Base-by-base conservation (phyloP, 306 rosid species). In the Lathyrus sativus region DNA sequence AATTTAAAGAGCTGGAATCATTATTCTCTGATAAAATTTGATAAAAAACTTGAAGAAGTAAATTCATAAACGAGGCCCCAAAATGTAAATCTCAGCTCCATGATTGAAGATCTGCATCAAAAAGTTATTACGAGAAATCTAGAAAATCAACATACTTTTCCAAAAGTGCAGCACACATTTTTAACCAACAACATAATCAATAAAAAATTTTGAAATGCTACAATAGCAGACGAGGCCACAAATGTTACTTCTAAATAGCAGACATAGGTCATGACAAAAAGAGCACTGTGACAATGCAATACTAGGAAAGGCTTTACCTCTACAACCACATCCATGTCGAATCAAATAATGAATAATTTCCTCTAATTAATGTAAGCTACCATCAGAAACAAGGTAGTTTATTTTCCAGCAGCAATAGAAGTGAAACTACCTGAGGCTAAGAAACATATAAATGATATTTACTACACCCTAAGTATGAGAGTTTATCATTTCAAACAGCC, bases 41-140 rank as follows among this genome's bases (percentile, higher is more conserved):
- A 56, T 17, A 10, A 9, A 63, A 24, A 43, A 9, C 54, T 71
- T 66, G 37, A 3, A 17, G 37, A 3, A 17, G 65, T 7, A 4
- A 63, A 42, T 63, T 72, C 67, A 42, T 60, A 18, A 46, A 53
- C 9, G 46, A 56, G 31, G 46, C 59, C 37, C 28, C 18, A 56
- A 69, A 84, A 54, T 65, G 79, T 17, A 69, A 24, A 51, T 33
- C 68, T 59, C 53, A 70, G 74, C 53, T 35, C 64, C 62, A 38
- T 39, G 51, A 48, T 62, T 48, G 78, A 78, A 78, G 64, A 62
- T 65, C 89, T 80, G 83, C 48, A 80, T 46, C 63, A 81, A 54
- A 76, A 73, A 68, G n/a, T 64, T 61, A 54, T 24, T 19, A 46
- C 74, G 15, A 38, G 60, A 65, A 65, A 72, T 71, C 15, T 1